A percentile compares a stretch with the other conserved stretches of the same genome.
phyloP scores from a whole-genome alignment of 345 rosid genomes.

The Firmiana major region DNA sequence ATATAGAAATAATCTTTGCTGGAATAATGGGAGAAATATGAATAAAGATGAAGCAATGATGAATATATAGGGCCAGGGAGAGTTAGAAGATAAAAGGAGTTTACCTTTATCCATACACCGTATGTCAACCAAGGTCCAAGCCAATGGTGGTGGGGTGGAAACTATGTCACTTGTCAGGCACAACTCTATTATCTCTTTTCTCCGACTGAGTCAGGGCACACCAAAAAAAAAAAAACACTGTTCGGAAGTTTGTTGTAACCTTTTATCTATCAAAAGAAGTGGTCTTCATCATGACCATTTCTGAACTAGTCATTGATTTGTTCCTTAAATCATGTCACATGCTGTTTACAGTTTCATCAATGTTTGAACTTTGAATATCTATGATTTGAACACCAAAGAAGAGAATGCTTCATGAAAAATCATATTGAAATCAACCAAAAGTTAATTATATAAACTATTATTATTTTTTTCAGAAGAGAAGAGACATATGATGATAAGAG shows the following conservation, averaged over 20 bases:
- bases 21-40: background rate
- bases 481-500: background rate
- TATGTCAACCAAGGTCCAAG: conserved; percentile 21
- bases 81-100: conserved; percentile 13
- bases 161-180: background rate
- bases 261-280: background rate
- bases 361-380: background rate
- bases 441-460: no score
- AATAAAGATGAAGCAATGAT: conserved; percentile 16
- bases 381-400: background rate
- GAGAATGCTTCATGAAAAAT: background rate
- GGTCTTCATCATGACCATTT: conserved; percentile 2
- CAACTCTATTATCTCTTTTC: background rate
- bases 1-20: background rate
- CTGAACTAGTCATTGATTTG: background rate
- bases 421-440: background rate
- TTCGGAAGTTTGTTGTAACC: background rate
- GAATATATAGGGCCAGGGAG: background rate
- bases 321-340: conserved; percentile 3
- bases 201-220: background rate
- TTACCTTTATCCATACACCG: conserved; percentile 18
- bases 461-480: no score
- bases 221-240: background rate
- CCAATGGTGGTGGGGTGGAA: conserved; percentile 11
- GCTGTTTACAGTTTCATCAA: background rate